Evolutionary conservation across 441 rosid genomes (phyloP).

Genomic region (Sinapis alba): DNA sequence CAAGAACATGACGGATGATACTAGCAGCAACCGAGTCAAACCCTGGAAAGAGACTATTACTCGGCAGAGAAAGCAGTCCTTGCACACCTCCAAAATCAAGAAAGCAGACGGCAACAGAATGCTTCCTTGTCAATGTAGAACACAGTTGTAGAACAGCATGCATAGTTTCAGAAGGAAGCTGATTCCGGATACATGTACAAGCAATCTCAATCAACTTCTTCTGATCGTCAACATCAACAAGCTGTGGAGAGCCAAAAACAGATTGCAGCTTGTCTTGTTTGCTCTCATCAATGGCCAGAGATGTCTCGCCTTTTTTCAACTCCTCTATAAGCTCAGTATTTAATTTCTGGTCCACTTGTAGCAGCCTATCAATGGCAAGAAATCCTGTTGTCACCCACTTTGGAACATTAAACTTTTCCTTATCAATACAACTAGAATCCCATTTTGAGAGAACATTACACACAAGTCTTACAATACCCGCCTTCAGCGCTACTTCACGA

Average conservation of each 20-base stretch:
- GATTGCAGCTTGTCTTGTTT: slow-evolving; percentile 69
- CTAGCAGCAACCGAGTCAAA: slow-evolving; percentile 91
- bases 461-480: slow-evolving; percentile 76
- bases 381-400: slow-evolving; percentile 98
- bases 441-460: slow-evolving; percentile 77
- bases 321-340: slow-evolving; percentile 77
- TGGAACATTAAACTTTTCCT: slow-evolving; percentile 63
- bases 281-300: slow-evolving; percentile 68
- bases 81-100: slow-evolving; percentile 86
- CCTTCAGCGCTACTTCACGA: slow-evolving; percentile 78
- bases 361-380: slow-evolving; percentile 91
- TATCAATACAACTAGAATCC: slow-evolving; percentile 60
- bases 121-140: slow-evolving; percentile 83
- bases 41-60: slow-evolving; percentile 90
- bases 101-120: slow-evolving; percentile 82
- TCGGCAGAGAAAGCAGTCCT: slow-evolving; percentile 82
- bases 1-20: slow-evolving; percentile 91
- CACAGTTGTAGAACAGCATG: slow-evolving; percentile 97
- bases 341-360: slow-evolving; percentile 86
- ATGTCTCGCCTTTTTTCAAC: slow-evolving; percentile 57
- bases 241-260: slow-evolving; percentile 53
- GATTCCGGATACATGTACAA: slow-evolving; percentile 78
- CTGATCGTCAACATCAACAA: slow-evolving; percentile 65
- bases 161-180: slow-evolving; percentile 88
- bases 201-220: slow-evolving; percentile 89